Percentiles rank a stretch among this genome's conserved stretches.
These are phyloP conservation scores for Scedosporium boydii DNA, from an alignment of 2,329 filamentous ascomycete genomes.

Conservation along the genomic window DNA sequence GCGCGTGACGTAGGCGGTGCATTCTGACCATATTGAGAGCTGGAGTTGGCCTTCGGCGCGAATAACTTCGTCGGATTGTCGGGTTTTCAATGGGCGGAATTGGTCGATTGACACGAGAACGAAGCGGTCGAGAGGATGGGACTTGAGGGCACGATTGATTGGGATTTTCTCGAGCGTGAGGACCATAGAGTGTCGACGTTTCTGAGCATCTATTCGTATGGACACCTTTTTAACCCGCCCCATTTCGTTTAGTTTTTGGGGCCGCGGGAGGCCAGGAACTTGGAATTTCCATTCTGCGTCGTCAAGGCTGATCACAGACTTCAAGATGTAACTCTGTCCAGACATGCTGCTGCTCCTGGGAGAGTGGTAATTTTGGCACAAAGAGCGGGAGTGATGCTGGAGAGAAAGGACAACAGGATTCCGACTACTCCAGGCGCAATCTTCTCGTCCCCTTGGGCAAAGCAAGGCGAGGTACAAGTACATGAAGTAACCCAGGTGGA, in stretches of 20 bases:
- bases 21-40: constrained; percentile 21
- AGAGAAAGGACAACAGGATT: background rate
- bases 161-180: background rate
- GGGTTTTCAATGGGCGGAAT: background rate
- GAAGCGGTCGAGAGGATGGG: background rate
- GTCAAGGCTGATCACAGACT: background rate
- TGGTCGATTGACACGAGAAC: background rate
- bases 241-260: background rate
- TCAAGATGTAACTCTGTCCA: background rate
- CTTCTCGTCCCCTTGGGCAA: no score
- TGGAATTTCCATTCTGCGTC: background rate
- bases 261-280: background rate
- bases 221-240: background rate
- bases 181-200: background rate
- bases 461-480: no score
- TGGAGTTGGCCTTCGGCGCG: constrained; percentile 9
- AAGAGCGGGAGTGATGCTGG: background rate
- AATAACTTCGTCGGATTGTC: background rate
- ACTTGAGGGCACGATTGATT: background rate
- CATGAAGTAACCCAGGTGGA: no score
- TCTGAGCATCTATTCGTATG: background rate
- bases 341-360: background rate
- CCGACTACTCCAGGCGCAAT: no score
- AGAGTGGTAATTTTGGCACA: background rate
- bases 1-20: constrained; percentile 23